Conservation (phyloP, 176 grass and related monocot genomes). For the Aegilops speltoides region DNA sequence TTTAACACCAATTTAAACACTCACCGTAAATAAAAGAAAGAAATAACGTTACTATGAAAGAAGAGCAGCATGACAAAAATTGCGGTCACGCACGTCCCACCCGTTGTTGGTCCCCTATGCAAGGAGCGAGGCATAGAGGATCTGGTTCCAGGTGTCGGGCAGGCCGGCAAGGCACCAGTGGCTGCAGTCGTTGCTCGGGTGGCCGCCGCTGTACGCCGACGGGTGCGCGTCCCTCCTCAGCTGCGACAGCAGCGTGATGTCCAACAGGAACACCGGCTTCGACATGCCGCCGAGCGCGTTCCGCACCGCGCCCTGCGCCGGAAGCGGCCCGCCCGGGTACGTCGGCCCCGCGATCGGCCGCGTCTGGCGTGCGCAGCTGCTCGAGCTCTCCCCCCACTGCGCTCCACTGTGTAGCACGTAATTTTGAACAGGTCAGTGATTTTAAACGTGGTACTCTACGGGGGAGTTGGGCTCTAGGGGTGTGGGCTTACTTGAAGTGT, state of each 20-base stretch:
- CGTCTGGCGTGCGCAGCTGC: conserved; percentile 59
- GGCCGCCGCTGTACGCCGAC: conserved; percentile 75
- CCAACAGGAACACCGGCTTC: conserved; percentile 79
- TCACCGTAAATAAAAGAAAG: not conserved
- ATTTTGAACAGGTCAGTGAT: not conserved
- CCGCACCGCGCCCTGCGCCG: conserved; percentile 60
- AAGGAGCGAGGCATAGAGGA: conserved; percentile 60
- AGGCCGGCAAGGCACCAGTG: conserved; percentile 97
- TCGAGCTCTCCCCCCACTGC: conserved; percentile 62
- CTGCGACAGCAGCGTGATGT: conserved; percentile 94
- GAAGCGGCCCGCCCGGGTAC: conserved; percentile 52
- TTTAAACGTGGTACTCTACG: not conserved
- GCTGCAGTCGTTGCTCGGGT: conserved; percentile 83
- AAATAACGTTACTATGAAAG: not conserved
- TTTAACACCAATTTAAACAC: conserved; percentile 5
- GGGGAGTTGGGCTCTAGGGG: not conserved
- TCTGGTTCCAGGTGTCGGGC: conserved; percentile 97
- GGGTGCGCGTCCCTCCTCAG: conserved; percentile 87
- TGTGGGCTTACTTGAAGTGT: conserved; percentile 64
- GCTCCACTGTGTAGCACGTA: conserved; percentile 39
- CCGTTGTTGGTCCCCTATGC: not conserved
- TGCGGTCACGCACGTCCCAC: too few species aligned
- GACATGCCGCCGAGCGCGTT: conserved; percentile 53
- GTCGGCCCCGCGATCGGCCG: conserved; percentile 58
- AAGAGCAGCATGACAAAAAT: too few species aligned